Conservation (phyloP, 805 yeast genomes). For the Saccharomycopsis microspora region DNA sequence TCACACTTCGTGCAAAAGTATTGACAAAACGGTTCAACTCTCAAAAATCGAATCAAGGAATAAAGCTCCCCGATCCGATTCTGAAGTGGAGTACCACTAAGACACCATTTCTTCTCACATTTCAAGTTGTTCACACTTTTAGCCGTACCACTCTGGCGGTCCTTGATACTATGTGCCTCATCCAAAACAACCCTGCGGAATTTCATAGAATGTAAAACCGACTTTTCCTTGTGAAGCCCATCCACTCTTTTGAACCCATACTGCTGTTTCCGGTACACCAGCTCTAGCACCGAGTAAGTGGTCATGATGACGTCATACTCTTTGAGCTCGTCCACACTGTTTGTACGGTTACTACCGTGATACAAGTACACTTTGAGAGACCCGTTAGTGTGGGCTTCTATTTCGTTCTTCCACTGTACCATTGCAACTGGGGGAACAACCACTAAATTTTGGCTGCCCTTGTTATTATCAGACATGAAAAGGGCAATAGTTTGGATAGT, state of each 20-base stretch:
- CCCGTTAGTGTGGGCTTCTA: slow-evolving; percentile 71
- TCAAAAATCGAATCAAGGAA: slow-evolving; percentile 77
- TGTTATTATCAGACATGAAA: slow-evolving; percentile 55
- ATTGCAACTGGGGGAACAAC: slow-evolving; percentile 98
- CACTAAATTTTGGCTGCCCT: slow-evolving; percentile 64
- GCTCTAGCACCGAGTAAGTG: slow-evolving; percentile 86
- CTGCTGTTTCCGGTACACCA: slow-evolving; percentile 69
- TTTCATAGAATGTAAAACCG: slow-evolving; percentile 59
- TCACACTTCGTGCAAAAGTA: slow-evolving; percentile 92
- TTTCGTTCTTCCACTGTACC: slow-evolving; percentile 96
- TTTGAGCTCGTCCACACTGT: slow-evolving; percentile 40
- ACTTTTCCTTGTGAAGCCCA: slow-evolving; percentile 60
- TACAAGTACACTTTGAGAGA: slow-evolving; percentile 56
- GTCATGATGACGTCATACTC: slow-evolving; percentile 74
- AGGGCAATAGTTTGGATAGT: slow-evolving; percentile 93
- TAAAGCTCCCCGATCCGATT: slow-evolving; percentile 95
- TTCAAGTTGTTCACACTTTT: slow-evolving; percentile 72
- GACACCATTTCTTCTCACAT: slow-evolving; percentile 76
- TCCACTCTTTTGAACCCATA: slow-evolving; percentile 74
- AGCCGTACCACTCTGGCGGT: slow-evolving; percentile 86
- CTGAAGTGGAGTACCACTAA: slow-evolving; percentile 94
- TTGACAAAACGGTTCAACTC: slow-evolving; percentile 74
- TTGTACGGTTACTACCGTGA: slow-evolving; percentile 79
- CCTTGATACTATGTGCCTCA: slow-evolving; percentile 97
- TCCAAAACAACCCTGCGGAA: slow-evolving; percentile 85